phyloP scores from a whole-genome alignment of 2,329 filamentous ascomycete genomes.

The Daldinia sp. region DNA sequence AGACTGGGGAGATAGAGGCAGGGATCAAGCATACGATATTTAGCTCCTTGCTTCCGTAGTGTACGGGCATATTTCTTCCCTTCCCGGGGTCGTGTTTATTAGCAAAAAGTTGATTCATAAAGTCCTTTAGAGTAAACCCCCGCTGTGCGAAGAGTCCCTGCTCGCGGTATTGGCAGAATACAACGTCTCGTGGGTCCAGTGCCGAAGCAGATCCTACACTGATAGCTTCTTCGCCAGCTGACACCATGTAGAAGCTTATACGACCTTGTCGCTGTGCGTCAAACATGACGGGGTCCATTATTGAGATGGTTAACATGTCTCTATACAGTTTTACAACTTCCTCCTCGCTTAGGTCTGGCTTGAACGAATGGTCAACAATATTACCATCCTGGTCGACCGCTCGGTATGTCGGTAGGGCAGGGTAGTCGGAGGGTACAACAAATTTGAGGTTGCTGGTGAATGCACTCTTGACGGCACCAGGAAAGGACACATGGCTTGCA shows the following conservation, averaged over 20 bases:
- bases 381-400: slow-evolving; percentile 89
- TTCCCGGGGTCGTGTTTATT: slow-evolving; percentile 83
- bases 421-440: slow-evolving; percentile 76
- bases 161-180: slow-evolving; percentile 96
- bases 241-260: slow-evolving; percentile 97
- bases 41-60: slow-evolving; percentile 87
- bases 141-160: slow-evolving; percentile 91
- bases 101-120: slow-evolving; percentile 95
- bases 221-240: slow-evolving; percentile 93
- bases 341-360: slow-evolving; percentile 75
- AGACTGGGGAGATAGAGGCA: not conserved
- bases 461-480: slow-evolving; percentile 93
- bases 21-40: slow-evolving; percentile 74
- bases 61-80: slow-evolving; percentile 96
- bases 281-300: slow-evolving; percentile 99
- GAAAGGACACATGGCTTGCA: slow-evolving; percentile 76
- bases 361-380: slow-evolving; percentile 79
- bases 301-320: slow-evolving; percentile 76
- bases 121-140: slow-evolving; percentile 86
- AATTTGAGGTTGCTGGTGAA: slow-evolving; percentile 87
- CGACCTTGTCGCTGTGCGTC: slow-evolving; percentile 96
- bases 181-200: slow-evolving; percentile 83
- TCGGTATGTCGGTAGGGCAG: slow-evolving; percentile 90
- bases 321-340: slow-evolving; percentile 70
- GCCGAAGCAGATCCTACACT: slow-evolving; percentile 90